Evolutionary conservation across 2,329 filamentous ascomycete species (phyloP), one percentile per base, ranked within the genome.

Genomic region (Arthrobotrys conoides): DNA sequence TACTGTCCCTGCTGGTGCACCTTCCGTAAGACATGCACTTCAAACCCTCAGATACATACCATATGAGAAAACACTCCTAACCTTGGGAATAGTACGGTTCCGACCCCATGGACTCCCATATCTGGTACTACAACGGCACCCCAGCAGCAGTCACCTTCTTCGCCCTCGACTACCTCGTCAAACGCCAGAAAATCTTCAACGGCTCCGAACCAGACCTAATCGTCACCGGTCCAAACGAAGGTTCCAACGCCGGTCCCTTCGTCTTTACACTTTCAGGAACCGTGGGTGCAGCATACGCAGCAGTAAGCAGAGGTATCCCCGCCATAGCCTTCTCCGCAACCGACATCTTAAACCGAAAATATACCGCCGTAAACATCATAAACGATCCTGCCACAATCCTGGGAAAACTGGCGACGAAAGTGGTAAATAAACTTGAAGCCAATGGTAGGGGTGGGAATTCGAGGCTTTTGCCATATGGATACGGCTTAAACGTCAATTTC

Each of bases 61-160:
- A 12, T 41, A 3, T 1, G 2, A 2, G 12, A 16, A 41, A 41
- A n/a, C 3, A 9, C 2, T 30, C 22, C 18, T 53, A 44, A 53
- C 3, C 27, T 36, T n/a, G 2, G 2, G 3, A 14, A 33, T 38
- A 78, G 75, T 78, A 72, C 24, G 88, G 89, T 55, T 84, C 83
- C 16, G 88, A 89, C 80, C 88, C 87, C 12, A 82, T 83, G 20
- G 87, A 89, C 71, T 84, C 84, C 66, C 85, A 88, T 76, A 88
- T 90, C 80, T 90, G 87, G 87, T 89, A 90, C 81, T 90, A 89
- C 83, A 88, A 89, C 67, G 88, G 88, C 22, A 90, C 88, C 0
- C 87, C 88, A 0, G 87, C 87, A 0, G 86, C 88, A 0, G 88
- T 87, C 80, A 88, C 87, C 0, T 87, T 89, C 72, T 87, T 90